A percentile compares a stretch with the other conserved stretches of the same genome.
Conservation (phyloP, 306 rosid genomes). For the Cucurbita pepo region DNA sequence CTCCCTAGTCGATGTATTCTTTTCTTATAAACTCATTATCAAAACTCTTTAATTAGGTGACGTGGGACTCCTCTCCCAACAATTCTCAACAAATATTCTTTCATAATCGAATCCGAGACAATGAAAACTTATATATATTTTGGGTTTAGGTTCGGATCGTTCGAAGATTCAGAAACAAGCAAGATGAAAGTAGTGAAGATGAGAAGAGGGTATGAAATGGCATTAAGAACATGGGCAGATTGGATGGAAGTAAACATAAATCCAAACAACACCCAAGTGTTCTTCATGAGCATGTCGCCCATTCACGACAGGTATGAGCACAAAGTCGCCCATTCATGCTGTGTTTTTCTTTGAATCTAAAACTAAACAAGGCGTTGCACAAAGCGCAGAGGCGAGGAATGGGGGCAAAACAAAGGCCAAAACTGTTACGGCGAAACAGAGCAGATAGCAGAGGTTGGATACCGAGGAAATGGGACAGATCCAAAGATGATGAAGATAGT, state of each 20-base stretch:
- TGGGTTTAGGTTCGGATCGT: slow-evolving; percentile 59
- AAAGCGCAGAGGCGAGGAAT: slow-evolving; percentile 47
- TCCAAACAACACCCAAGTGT: slow-evolving; percentile 45
- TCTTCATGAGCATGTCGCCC: slow-evolving; percentile 89
- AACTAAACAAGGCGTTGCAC: not conserved
- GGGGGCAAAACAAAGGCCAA: slow-evolving; percentile 40
- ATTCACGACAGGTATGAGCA: slow-evolving; percentile 60
- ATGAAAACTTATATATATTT: not conserved
- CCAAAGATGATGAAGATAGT: slow-evolving; percentile 53
- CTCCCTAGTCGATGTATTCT: too few species aligned
- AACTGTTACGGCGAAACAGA: slow-evolving; percentile 53
- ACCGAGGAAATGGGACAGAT: slow-evolving; percentile 42
- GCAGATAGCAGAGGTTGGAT: slow-evolving; percentile 32
- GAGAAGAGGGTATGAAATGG: slow-evolving; percentile 71
- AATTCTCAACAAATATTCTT: too few species aligned
- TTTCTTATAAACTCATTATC: too few species aligned
- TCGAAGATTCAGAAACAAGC: slow-evolving; percentile 31
- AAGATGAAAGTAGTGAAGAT: slow-evolving; percentile 43
- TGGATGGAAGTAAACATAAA: slow-evolving; percentile 86
- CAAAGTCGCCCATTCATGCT: too few species aligned
- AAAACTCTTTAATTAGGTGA: too few species aligned
- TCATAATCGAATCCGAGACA: too few species aligned
- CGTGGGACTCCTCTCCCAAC: too few species aligned
- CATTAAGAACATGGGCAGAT: slow-evolving; percentile 77
- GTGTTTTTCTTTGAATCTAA: too few species aligned